Base-by-base conservation (phyloP, 2,329 filamentous ascomycete species). In the Nemania sp. region DNA sequence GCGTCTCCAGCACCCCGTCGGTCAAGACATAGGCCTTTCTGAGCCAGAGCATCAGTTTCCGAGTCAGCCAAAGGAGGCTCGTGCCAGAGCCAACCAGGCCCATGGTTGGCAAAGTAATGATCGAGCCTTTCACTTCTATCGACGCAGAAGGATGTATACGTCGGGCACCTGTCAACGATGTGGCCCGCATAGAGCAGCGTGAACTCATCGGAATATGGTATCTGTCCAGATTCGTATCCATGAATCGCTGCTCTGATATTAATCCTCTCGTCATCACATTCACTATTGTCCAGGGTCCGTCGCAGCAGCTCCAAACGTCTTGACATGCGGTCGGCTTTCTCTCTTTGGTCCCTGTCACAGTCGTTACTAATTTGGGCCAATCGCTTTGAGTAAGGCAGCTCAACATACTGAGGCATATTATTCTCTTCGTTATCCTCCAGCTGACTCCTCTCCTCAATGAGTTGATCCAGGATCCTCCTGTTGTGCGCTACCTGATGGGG, bases 61-160 rank as follows among this genome's bases (percentile, higher is more conserved):
- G 63, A 43, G 12, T 69, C 68, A 20, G 72, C 64, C 2, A 81
- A 68, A 0, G 79, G 79, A 3, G 76, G 74, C 59, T 81, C 79
- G 54, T 77, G 78, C 79, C 79, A 82, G 12, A 81, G 72, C 76
- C 77, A 80, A 9, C 78, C 78, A 1, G 71, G 66, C 2, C 79
- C 79, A 62, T 78, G 61, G 11, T 63, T 45, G 3, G 64, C 68
- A 37, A 50, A 67, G 56, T 80, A 81, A 1, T 68, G 70, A 57
- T 78, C 75, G 11, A 81, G 72, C 21, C 77, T 74, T 15, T 72
- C 72, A 11, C 61, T 56, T 59, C 79, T 74, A 66, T 79, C 73
- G 4, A 47, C 18, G 20, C 74, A 73, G 69, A 80, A 79, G 21
- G 74, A 73, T 46, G 58, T 60, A 57, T 79, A 79, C 5, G 69